phyloP scores from a whole-genome alignment of 352 stramenopile species.

The Phytopythium helicoides region DNA sequence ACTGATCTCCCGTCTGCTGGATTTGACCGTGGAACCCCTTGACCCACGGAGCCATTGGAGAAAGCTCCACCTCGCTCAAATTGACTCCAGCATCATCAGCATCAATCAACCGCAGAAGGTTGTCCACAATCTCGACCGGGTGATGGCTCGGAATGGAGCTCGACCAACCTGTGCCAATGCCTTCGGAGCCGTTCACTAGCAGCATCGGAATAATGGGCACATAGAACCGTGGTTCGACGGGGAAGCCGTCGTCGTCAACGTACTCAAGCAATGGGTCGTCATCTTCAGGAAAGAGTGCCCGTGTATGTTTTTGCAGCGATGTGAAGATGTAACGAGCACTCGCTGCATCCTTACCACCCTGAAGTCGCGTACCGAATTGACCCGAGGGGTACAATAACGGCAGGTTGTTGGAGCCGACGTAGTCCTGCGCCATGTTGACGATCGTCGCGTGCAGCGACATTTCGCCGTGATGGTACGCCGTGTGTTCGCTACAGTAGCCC shows the following conservation, averaged over 20 bases:
- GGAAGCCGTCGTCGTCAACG: slow-evolving; percentile 97
- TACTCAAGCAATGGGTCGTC: slow-evolving; percentile 97
- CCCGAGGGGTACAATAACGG: slow-evolving; percentile 96
- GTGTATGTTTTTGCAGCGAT: slow-evolving; percentile 93
- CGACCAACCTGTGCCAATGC: slow-evolving; percentile 98
- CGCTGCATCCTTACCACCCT: slow-evolving; percentile 98
- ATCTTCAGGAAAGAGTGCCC: slow-evolving; percentile 97
- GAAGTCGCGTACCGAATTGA: slow-evolving; percentile 98
- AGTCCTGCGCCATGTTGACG: slow-evolving; percentile 99
- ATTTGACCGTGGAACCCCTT: slow-evolving; percentile 95
- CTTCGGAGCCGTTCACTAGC: slow-evolving; percentile 98
- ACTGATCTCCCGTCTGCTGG: slow-evolving; percentile 52
- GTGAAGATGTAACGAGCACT: slow-evolving; percentile 99
- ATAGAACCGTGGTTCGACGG: slow-evolving; percentile 98
- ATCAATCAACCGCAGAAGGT: slow-evolving; percentile 86
- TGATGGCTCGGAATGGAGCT: slow-evolving; percentile 95
- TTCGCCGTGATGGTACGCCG: slow-evolving; percentile 99
- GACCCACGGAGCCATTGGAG: slow-evolving; percentile 93
- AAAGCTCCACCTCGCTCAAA: slow-evolving; percentile 25
- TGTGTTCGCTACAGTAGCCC: slow-evolving; percentile 96
- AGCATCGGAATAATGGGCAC: slow-evolving; percentile 96
- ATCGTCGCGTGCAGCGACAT: slow-evolving; percentile 97
- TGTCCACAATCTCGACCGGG: slow-evolving; percentile 95
- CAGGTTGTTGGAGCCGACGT: slow-evolving; percentile 98
- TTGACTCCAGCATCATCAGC: slow-evolving; percentile 43